phyloP scores from a whole-genome alignment of 495 filamentous ascomycete genomes.

The Sabuloglossum arenarium region DNA sequence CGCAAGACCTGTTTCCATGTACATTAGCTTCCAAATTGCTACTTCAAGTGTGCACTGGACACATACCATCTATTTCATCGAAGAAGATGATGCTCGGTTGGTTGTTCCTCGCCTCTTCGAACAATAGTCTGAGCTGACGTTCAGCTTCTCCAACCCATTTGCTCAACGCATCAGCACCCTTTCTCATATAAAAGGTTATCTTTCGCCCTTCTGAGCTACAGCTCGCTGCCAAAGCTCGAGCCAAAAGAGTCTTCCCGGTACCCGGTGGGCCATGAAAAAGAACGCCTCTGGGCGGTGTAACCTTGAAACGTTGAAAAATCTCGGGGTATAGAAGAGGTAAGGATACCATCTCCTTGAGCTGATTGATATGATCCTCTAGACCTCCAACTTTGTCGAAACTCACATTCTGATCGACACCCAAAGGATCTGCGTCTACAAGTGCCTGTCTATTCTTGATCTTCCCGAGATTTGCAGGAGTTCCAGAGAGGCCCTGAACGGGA shows the following conservation, averaged over 20 bases:
- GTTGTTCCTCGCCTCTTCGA: conserved; percentile 85
- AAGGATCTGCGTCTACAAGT: conserved; percentile 78
- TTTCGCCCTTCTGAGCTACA: conserved; percentile 66
- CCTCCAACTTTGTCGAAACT: conserved; percentile 88
- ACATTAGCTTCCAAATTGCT: neutral
- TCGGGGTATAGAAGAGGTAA: conserved; percentile 87
- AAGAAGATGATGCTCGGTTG: conserved; percentile 99
- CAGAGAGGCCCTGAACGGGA: conserved; percentile 34
- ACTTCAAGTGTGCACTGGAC: neutral
- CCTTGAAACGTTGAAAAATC: conserved; percentile 76
- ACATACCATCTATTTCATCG: conserved; percentile 82
- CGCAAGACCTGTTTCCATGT: conserved; percentile 35
- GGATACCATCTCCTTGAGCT: conserved; percentile 95
- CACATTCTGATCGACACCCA: conserved; percentile 78
- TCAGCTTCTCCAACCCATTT: conserved; percentile 99
- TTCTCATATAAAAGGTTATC: conserved; percentile 97
- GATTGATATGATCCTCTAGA: conserved; percentile 75
- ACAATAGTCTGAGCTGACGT: conserved; percentile 74
- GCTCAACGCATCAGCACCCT: conserved; percentile 87
- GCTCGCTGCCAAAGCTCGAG: conserved; percentile 70
- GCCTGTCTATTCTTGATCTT: conserved; percentile 65
- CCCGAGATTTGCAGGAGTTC: conserved; percentile 67
- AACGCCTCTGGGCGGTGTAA: conserved; percentile 84
- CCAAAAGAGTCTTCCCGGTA: conserved; percentile 91
- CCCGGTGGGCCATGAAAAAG: conserved; percentile 93